A percentile compares a stretch with the other conserved stretches of the same genome.
Evolutionary conservation across 1,284 basidiomycete species (phyloP).

Genomic region (Trametes sp.): DNA sequence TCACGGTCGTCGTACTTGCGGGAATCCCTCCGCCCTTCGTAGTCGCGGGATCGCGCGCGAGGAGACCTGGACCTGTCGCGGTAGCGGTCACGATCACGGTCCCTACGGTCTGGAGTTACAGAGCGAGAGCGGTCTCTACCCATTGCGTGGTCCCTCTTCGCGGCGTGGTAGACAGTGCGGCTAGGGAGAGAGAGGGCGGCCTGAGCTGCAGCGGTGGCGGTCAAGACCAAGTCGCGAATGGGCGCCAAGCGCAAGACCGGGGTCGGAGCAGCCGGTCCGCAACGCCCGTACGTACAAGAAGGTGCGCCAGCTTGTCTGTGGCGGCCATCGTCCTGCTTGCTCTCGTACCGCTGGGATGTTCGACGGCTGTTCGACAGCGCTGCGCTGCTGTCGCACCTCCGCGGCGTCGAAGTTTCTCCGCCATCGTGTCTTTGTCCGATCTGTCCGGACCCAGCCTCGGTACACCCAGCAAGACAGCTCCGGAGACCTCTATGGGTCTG

Average conservation of each 20-base stretch:
- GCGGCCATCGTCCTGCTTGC: slow-evolving; percentile 27
- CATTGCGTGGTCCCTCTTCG: slow-evolving; percentile 37
- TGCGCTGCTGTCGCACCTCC: slow-evolving; percentile 17
- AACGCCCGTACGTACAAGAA: slow-evolving; percentile 7
- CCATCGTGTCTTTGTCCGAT: slow-evolving; percentile 16
- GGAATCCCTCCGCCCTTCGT: slow-evolving; percentile 39
- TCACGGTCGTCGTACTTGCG: slow-evolving; percentile 45
- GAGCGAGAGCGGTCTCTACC: slow-evolving; percentile 52
- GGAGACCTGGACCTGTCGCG: slow-evolving; percentile 28
- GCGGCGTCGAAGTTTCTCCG: slow-evolving; percentile 8
- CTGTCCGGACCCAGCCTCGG: slow-evolving; percentile 54
- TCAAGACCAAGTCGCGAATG: not conserved
- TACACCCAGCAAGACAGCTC: slow-evolving; percentile 45
- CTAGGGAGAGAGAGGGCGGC: too few species aligned
- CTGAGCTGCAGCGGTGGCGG: slow-evolving; percentile 5
- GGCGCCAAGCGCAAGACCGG: not conserved
- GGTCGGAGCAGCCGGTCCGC: slow-evolving; percentile 4
- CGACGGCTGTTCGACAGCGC: slow-evolving; percentile 19
- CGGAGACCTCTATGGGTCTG: slow-evolving; percentile 34
- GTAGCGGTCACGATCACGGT: slow-evolving; percentile 43
- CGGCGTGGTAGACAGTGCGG: not conserved
- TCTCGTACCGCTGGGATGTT: slow-evolving; percentile 20
- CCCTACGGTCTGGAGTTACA: slow-evolving; percentile 53
- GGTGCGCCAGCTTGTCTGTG: not conserved
- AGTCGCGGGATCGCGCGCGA: slow-evolving; percentile 36